phyloP scores from a whole-genome alignment of 2,329 filamentous ascomycete species.

The Sporothrix globosa region DNA sequence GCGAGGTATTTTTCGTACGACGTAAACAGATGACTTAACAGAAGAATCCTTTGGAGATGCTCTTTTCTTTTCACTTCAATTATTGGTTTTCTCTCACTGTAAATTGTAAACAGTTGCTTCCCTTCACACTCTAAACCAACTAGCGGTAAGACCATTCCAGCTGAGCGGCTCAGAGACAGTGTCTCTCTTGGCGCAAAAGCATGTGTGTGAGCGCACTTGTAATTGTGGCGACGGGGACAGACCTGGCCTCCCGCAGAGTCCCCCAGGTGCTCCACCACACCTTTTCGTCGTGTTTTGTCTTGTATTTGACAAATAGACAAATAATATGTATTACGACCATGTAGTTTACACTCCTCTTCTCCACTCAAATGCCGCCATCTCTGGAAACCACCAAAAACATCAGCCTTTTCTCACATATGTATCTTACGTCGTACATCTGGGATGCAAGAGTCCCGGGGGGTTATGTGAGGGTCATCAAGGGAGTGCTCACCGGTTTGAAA shows the following conservation, averaged over 20 bases:
- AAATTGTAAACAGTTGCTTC: too few relatives aligned
- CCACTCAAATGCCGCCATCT: not conserved
- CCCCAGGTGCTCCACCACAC: slow-evolving; percentile 1
- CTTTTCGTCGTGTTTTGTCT: slow-evolving; percentile 13
- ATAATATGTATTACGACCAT: not conserved
- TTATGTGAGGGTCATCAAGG: not conserved
- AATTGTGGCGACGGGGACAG: slow-evolving; percentile 6
- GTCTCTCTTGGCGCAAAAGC: not conserved
- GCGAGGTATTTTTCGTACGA: too few relatives aligned
- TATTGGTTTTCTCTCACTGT: too few relatives aligned
- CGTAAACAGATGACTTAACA: too few relatives aligned
- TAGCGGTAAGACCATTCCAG: slow-evolving; percentile 10
- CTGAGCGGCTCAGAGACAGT: not conserved
- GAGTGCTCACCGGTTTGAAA: too few relatives aligned
- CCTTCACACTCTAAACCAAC: not conserved
- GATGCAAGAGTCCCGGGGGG: too few relatives aligned
- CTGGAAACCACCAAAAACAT: not conserved
- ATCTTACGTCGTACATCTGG: too few relatives aligned
- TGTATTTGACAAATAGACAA: not conserved
- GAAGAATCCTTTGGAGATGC: too few relatives aligned
- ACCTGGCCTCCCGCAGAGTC: not conserved
- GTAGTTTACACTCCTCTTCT: not conserved
- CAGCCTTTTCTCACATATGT: not conserved
- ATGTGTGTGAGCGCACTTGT: not conserved
- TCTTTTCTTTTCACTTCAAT: too few relatives aligned